These are phyloP conservation scores for Pseudozyma tsukubaensis DNA, from an alignment of 1,284 basidiomycete species.

Conservation along the genomic window DNA sequence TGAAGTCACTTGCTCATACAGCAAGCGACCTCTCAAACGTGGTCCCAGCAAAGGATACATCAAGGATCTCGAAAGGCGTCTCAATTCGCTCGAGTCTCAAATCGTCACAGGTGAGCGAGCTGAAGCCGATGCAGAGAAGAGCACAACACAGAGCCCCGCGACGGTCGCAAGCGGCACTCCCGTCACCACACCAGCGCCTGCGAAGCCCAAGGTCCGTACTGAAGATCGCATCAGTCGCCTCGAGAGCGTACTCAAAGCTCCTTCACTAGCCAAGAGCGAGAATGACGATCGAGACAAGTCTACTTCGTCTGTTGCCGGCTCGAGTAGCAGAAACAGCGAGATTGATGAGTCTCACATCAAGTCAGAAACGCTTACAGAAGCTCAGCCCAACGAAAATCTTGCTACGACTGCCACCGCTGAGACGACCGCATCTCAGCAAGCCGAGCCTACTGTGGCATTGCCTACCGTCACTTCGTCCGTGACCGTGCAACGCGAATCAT, in stretches of 20 bases:
- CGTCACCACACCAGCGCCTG: background rate
- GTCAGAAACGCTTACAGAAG: background rate
- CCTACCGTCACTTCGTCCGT: background rate
- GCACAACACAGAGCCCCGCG: background rate
- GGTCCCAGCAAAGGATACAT: conserved; percentile 59
- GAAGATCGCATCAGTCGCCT: conserved; percentile 48
- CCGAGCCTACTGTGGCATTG: background rate
- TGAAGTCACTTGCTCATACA: conserved; percentile 49
- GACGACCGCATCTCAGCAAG: too few relatives aligned
- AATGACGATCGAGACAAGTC: conserved; percentile 1
- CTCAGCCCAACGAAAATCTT: background rate
- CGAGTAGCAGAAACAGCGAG: conserved; percentile 16
- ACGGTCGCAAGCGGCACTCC: background rate
- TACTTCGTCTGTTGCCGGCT: background rate
- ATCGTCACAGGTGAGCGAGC: conserved; percentile 15
- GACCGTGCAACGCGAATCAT: background rate
- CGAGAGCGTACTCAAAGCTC: conserved; percentile 32
- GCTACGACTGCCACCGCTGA: background rate
- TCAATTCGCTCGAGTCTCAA: conserved; percentile 55
- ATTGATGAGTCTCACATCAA: conserved; percentile 4
- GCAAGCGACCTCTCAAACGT: conserved; percentile 53
- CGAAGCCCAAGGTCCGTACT: conserved; percentile 42
- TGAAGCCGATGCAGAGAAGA: conserved; percentile 7
- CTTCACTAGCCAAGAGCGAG: conserved; percentile 15
- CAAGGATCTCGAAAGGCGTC: conserved; percentile 57